Base-by-base conservation (phyloP, 306 rosid species). In the Glycine tomentella region DNA sequence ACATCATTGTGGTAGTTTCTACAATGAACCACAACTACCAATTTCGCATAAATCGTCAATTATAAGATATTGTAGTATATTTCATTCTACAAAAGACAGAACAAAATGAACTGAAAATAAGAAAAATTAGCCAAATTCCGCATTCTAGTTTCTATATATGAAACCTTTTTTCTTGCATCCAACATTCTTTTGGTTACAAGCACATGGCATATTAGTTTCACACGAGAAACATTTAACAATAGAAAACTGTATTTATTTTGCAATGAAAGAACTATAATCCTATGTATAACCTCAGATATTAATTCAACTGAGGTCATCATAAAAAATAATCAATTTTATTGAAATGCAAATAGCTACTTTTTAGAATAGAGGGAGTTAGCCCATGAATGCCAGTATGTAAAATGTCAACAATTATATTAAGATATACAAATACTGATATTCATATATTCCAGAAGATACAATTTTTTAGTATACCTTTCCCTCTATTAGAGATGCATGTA, bases 381-480 rank as follows among this genome's bases (percentile, higher is more conserved):
- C 40, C 63, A 62, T 61, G 8, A 64, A 62, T 31, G 46, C 50
- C 16, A 2, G 17, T 9, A 52, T 62, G 49, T 13, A 44, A 63
- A 70, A 70, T 31, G 20, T 46, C 69, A 8, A 25, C 1, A 25
- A 25, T 25, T 25, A 25, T 25, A 25, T 25, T 25, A 25, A 25
- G 31, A 25, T 25, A 25, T 25, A 25, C 31, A 25, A 70, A 36
- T 36, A 36, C 40, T 36, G 40, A 2, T 6, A 42, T 42, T 82
- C 49, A 62, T 11, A 25, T 63, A 69, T 56, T 33, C 15, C 20
- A 16, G 61, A 15, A 7, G 66, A 62, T 16, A 71, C 48, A 49
- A 16, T 71, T 77, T 71, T 25, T 81, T 81, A 11, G 42, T 14
- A 80, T 79, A 92, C 97, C 99, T 95, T 95, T 63, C 94, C 97